These are phyloP conservation scores for Vitis hybrid DNA, from an alignment of 177 flowering plant genomes.

Conservation along the genomic window DNA sequence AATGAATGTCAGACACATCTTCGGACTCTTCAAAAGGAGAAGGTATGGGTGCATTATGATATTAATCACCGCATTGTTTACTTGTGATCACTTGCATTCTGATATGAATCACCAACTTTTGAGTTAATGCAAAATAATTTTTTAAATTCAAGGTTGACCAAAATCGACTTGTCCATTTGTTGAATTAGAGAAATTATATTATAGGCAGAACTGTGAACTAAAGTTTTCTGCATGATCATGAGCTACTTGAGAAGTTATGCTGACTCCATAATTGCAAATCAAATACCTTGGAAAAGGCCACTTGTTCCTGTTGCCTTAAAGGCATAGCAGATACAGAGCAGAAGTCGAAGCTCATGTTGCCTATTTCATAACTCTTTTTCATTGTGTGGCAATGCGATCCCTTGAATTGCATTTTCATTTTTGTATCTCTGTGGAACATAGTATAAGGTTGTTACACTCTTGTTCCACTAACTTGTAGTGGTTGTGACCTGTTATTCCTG, in stretches of 20 bases:
- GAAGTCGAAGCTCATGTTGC: neutral
- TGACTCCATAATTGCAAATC: neutral
- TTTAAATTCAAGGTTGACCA: neutral
- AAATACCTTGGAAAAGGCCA: neutral
- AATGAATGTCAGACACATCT: slow-evolving; percentile 69
- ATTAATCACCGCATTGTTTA: neutral
- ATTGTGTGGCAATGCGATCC: too few species aligned
- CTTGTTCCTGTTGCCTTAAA: neutral
- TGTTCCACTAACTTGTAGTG: too few species aligned
- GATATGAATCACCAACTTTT: neutral
- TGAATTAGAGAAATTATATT: neutral
- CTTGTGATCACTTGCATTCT: neutral
- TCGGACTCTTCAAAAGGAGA: slow-evolving; percentile 73
- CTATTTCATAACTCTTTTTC: neutral
- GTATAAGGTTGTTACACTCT: too few species aligned
- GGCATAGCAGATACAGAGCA: neutral
- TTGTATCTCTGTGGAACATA: too few species aligned
- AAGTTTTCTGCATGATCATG: neutral
- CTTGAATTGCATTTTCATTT: too few species aligned
- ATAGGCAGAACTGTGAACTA: neutral
- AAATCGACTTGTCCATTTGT: neutral
- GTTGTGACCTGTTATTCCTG: too few species aligned
- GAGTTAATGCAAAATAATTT: too few species aligned
- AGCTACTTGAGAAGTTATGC: neutral
- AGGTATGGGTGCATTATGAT: slow-evolving; percentile 43